A percentile compares a stretch with the other conserved stretches of the same genome.
These are phyloP conservation scores for Sarcomyxa edulis DNA, from an alignment of 768 basidiomycete genomes.

Conservation along the genomic window DNA sequence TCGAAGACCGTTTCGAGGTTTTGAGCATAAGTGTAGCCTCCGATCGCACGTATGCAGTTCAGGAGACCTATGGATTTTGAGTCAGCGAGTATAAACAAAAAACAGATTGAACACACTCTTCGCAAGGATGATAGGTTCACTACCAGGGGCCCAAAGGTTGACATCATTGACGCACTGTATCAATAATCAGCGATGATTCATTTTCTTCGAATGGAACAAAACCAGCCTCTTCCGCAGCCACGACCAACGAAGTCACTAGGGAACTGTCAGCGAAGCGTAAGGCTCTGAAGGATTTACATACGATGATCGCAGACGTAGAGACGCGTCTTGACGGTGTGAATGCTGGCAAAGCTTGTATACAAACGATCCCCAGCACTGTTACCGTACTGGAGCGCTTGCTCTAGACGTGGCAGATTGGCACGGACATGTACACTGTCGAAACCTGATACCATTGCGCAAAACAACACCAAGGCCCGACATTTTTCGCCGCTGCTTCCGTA, in stretches of 20 bases:
- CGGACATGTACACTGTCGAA: constrained; percentile 65
- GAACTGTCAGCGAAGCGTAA: not conserved
- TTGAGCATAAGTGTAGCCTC: constrained; percentile 48
- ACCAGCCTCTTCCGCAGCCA: constrained; percentile 57
- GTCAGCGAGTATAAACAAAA: constrained; percentile 1
- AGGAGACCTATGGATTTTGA: constrained; percentile 35
- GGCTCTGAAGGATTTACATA: constrained; percentile 23
- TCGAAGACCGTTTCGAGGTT: constrained; percentile 53
- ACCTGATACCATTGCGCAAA: constrained; percentile 57
- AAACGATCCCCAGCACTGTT: constrained; percentile 69
- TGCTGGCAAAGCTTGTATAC: constrained; percentile 55
- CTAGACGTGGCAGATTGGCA: constrained; percentile 52
- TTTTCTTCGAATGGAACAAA: not conserved
- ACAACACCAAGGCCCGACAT: constrained; percentile 62
- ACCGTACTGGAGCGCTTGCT: constrained; percentile 60
- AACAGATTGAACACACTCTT: constrained; percentile 32
- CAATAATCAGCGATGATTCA: constrained; percentile 1
- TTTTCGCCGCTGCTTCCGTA: constrained; percentile 62
- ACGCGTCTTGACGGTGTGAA: constrained; percentile 48
- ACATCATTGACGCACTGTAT: constrained; percentile 54
- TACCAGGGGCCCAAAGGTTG: constrained; percentile 47
- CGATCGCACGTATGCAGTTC: constrained; percentile 60
- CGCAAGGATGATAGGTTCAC: constrained; percentile 47
- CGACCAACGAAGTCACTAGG: constrained; percentile 52
- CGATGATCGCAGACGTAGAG: constrained; percentile 60